Conservation (phyloP, 139 green algal species). For the Micractinium sp. region DNA sequence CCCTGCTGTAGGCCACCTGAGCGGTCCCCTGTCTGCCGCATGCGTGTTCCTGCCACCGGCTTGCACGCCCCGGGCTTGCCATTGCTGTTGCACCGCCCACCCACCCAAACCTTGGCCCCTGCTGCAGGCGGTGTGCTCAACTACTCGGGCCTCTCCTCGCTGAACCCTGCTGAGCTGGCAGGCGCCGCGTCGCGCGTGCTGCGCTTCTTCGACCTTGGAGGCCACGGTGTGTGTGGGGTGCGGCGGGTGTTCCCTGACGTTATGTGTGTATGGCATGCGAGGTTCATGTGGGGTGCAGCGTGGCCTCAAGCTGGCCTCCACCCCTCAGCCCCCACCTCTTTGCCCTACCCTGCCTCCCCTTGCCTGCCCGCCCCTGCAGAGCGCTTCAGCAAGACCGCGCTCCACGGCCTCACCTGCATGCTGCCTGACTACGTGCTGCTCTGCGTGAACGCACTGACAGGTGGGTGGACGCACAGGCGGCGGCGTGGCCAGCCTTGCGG, state of each 20-base stretch:
- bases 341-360: no score
- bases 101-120: neutral
- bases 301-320: no score
- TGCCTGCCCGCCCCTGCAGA: slow-evolving; percentile 19
- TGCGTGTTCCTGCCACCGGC: neutral
- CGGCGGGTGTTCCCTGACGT: no score
- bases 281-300: no score
- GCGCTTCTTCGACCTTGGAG: slow-evolving; percentile 85
- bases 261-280: no score
- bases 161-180: slow-evolving; percentile 64
- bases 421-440: slow-evolving; percentile 82
- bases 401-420: slow-evolving; percentile 77
- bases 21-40: neutral
- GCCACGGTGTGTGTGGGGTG: slow-evolving; percentile 46
- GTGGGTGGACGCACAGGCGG: neutral
- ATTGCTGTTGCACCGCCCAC: neutral
- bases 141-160: slow-evolving; percentile 60
- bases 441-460: slow-evolving; percentile 57
- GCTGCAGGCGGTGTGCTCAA: slow-evolving; percentile 63
- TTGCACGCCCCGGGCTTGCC: neutral
- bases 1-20: neutral
- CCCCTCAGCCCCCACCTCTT: no score
- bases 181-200: slow-evolving; percentile 49
- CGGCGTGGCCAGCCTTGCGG: neutral
- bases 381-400: slow-evolving; percentile 82